A percentile compares a stretch with the other conserved stretches of the same genome.
phyloP scores from a whole-genome alignment of 2,329 filamentous ascomycete species.

The Aspergillus sp. region DNA sequence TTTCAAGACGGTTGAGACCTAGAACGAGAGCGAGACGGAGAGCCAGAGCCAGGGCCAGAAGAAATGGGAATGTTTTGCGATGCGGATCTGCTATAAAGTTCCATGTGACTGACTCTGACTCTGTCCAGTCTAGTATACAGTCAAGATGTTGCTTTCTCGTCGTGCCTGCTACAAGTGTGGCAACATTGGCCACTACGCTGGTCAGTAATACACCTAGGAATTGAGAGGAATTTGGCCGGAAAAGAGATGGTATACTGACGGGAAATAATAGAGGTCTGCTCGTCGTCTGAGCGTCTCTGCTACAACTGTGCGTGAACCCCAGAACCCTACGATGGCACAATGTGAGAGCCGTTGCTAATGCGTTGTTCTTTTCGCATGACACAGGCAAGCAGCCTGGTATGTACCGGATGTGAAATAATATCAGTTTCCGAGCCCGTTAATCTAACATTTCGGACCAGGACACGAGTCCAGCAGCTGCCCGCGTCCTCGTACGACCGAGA shows the following conservation, averaged over 20 bases:
- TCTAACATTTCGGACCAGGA: conserved; percentile 40
- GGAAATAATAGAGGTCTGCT: conserved; percentile 71
- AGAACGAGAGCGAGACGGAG: background rate
- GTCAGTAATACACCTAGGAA: conserved; percentile 26
- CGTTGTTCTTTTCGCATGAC: conserved; percentile 1
- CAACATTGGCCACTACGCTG: conserved; percentile 64
- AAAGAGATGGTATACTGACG: conserved; percentile 43
- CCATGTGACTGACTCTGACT: conserved; percentile 5
- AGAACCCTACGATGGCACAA: background rate
- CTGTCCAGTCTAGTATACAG: conserved; percentile 13
- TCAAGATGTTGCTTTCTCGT: conserved; percentile 69
- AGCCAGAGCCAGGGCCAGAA: too few relatives aligned
- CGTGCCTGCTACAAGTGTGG: conserved; percentile 72
- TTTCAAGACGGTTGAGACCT: background rate
- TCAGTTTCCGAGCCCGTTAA: conserved; percentile 5
- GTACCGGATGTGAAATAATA: conserved; percentile 11
- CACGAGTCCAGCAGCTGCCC: conserved; percentile 98
- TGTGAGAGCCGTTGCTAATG: conserved; percentile 11
- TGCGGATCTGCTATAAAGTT: too few relatives aligned
- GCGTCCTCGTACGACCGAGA: conserved; percentile 89
- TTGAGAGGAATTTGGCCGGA: conserved; percentile 41
- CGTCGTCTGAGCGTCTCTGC: conserved; percentile 94
- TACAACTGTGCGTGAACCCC: conserved; percentile 75
- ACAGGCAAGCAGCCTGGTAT: conserved; percentile 42
- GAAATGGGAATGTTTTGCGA: too few relatives aligned